Evolutionary conservation across 2,329 filamentous ascomycete genomes (phyloP), one percentile per base, ranked within the genome.

Genomic region (Botryosphaeria dothidea): DNA sequence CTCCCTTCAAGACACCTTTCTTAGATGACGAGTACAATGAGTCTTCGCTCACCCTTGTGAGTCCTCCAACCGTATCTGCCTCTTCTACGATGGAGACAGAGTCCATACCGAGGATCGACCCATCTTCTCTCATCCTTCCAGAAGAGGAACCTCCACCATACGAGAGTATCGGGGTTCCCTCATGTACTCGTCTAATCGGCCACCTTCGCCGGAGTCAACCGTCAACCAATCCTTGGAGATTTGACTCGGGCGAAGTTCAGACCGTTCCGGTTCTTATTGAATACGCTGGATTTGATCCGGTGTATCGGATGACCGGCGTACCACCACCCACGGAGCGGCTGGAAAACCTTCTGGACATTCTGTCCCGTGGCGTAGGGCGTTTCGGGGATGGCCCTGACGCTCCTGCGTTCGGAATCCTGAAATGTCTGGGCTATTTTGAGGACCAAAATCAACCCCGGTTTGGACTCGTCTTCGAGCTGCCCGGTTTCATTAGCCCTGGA

Each of bases 381-480:
- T 65, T 65, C 23, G 63, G 56, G 36, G 65, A 77, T 11, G 69
- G 72, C 48, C 72, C 68, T 51, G 72, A 77, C 51, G 74, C 77
- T 49, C 69, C 74, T 4, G 73, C 75, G 38, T 71, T 74, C 60
- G 75, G 75, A 3, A 80, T 79, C 25, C 83, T 88, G 1, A 90
- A 84, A 82, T 88, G 84, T 70, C 75, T 73, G 82, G 91, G 68
- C 71, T 93, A 92, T 71, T 92, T 92, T 70, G 90, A 93, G 73
- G 91, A 93, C 70, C 83, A 90, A 62, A 84, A 86, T 62, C 88
- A 91, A 64, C 80, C 81, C 0, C 84, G 91, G 9, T 86, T 92
- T 62, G 91, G 91, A 4, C 81, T 94, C 11, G 84, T 94, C 11
- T 94, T 92, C 71, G 88, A 90, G 57, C 86, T 93, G 31, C 91